A percentile compares a stretch with the other conserved stretches of the same genome.
Evolutionary conservation across 2,329 filamentous ascomycete species (phyloP).

Genomic region (Arthrobotrys megalospora): DNA sequence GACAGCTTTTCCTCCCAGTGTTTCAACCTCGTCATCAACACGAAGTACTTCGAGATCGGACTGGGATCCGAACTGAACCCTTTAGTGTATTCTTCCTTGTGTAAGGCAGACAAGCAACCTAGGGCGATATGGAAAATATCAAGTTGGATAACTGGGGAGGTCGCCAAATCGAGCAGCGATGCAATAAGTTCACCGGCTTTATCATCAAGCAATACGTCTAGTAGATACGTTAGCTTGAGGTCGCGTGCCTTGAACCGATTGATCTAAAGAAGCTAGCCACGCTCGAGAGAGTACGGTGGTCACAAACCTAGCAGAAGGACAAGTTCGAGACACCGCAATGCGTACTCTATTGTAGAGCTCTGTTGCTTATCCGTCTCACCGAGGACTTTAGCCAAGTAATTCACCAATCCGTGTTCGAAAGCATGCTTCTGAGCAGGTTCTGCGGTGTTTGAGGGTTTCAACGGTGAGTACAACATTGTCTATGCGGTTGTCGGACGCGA

Average conservation of each 20-base stretch:
- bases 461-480: constrained; percentile 8
- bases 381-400: constrained; percentile 6
- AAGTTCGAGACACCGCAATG: constrained; percentile 40
- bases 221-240: background rate
- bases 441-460: constrained; percentile 16
- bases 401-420: constrained; percentile 15
- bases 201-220: constrained; percentile 6
- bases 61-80: background rate
- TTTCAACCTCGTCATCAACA: constrained; percentile 25
- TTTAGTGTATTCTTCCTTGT: constrained; percentile 29
- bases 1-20: constrained; percentile 37
- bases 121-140: constrained; percentile 34
- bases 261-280: background rate
- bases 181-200: constrained; percentile 4
- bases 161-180: constrained; percentile 24
- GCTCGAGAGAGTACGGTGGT: background rate
- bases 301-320: constrained; percentile 30
- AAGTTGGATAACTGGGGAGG: constrained; percentile 1
- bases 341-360: constrained; percentile 21
- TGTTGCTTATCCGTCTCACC: background rate
- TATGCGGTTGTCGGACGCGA: background rate
- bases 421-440: constrained; percentile 49
- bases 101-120: constrained; percentile 3
- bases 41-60: constrained; percentile 11
- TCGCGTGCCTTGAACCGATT: too few species aligned